Percentiles rank a stretch among this genome's conserved stretches.
These are phyloP conservation scores for Colletotrichum siamense DNA, from an alignment of 2,329 filamentous ascomycete genomes.

Conservation along the genomic window DNA sequence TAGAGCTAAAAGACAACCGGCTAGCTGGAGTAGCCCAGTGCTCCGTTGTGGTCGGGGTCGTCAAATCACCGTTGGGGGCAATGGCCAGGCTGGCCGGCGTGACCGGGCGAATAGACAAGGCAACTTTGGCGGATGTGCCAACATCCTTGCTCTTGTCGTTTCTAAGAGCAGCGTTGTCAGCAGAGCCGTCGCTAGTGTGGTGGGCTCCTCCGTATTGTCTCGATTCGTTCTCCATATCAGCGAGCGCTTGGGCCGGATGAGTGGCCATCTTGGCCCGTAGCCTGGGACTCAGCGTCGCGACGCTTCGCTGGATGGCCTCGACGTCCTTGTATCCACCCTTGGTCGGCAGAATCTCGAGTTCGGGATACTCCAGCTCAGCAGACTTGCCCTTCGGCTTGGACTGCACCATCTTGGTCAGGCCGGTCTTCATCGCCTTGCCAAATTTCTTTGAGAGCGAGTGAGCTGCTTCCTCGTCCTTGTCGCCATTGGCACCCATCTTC, in stretches of 20 bases:
- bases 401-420: conserved; percentile 30
- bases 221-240: neutral
- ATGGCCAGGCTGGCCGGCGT: conserved; percentile 2
- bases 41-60: conserved; percentile 7
- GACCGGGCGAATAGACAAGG: neutral
- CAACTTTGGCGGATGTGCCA: neutral
- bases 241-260: neutral
- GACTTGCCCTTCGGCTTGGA: neutral
- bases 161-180: neutral
- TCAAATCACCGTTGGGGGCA: neutral
- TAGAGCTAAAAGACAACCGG: neutral
- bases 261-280: conserved; percentile 2
- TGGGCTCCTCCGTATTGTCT: neutral
- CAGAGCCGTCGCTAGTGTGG: neutral
- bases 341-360: conserved; percentile 38
- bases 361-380: conserved; percentile 35
- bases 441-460: conserved; percentile 34
- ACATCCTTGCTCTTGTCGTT: neutral
- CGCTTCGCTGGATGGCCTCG: conserved; percentile 34
- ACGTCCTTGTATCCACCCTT: conserved; percentile 35
- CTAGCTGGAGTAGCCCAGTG: conserved; percentile 16
- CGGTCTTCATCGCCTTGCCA: conserved; percentile 31
- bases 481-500: neutral
- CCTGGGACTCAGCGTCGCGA: conserved; percentile 31
- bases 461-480: conserved; percentile 5